A percentile compares a stretch with the other conserved stretches of the same genome.
Conservation (phyloP, 169 alveolate species). For the Plasmodium malariae region DNA sequence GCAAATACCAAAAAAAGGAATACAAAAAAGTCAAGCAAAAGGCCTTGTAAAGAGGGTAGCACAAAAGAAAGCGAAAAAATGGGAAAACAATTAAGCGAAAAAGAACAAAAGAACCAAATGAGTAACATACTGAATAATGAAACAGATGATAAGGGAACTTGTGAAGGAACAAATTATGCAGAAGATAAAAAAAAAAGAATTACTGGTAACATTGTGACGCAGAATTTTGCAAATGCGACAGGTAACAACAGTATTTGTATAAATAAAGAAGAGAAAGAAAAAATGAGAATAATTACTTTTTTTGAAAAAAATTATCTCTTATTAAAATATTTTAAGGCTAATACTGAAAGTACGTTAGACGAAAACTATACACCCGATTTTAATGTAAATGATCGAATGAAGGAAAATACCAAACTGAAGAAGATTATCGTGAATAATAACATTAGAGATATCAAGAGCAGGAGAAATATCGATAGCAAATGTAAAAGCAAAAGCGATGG, state of each 20-base stretch:
- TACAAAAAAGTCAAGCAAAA: too few relatives aligned
- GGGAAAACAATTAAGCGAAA: not conserved
- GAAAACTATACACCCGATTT: not conserved
- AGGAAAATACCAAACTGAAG: conserved; percentile 40
- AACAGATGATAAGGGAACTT: not conserved
- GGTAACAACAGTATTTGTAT: not conserved
- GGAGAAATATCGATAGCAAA: not conserved
- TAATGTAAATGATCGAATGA: not conserved
- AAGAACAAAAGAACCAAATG: not conserved
- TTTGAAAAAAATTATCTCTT: conserved; percentile 48
- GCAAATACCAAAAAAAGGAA: too few relatives aligned
- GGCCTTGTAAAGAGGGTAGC: too few relatives aligned
- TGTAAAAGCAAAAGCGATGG: not conserved
- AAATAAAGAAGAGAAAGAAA: conserved; percentile 23
- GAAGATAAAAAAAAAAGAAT: not conserved
- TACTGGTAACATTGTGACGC: not conserved
- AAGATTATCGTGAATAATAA: conserved; percentile 1
- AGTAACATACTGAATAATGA: not conserved
- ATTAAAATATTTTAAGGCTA: conserved; percentile 53
- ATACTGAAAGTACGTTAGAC: conserved; percentile 31
- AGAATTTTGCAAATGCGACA: not conserved
- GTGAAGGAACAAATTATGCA: not conserved
- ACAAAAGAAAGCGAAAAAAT: too few relatives aligned
- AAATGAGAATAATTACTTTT: conserved; percentile 44
- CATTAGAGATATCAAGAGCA: not conserved